These are phyloP conservation scores for Tricholoma bakamatsutake DNA, from an alignment of 768 basidiomycete species.

Conservation along the genomic window DNA sequence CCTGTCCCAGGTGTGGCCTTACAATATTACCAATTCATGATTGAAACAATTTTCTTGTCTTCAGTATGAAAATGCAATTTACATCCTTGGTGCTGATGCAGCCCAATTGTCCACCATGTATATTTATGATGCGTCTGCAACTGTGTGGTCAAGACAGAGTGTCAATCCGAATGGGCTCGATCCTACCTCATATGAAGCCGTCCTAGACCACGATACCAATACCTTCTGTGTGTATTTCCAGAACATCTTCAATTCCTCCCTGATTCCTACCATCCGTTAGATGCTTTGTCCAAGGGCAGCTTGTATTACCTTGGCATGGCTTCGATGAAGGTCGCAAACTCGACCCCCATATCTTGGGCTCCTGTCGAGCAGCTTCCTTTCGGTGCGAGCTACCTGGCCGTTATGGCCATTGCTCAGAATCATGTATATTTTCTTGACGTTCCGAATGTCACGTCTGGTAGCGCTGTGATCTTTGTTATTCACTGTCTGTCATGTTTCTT, in stretches of 20 bases:
- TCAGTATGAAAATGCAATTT: constrained; percentile 82
- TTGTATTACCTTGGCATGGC: constrained; percentile 71
- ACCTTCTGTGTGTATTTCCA: constrained; percentile 58
- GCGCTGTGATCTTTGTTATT: constrained; percentile 77
- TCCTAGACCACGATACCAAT: constrained; percentile 94
- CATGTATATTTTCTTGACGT: constrained; percentile 81
- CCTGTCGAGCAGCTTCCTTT: constrained; percentile 55
- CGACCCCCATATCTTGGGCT: constrained; percentile 55
- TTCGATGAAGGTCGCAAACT: constrained; percentile 53
- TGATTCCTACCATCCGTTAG: constrained; percentile 25
- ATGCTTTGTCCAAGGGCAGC: constrained; percentile 61
- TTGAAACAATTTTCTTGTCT: neutral
- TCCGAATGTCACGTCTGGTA: constrained; percentile 60
- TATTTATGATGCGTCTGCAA: constrained; percentile 70
- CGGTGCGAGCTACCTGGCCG: constrained; percentile 54
- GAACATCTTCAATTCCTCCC: neutral
- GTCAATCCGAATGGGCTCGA: constrained; percentile 53
- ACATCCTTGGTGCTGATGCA: constrained; percentile 74
- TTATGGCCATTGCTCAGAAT: constrained; percentile 81
- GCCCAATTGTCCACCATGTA: constrained; percentile 64
- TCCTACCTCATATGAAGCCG: constrained; percentile 55
- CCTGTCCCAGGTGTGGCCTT: constrained; percentile 50
- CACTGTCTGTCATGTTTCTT: constrained; percentile 54
- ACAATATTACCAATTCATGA: neutral
- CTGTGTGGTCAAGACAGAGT: constrained; percentile 75